These are phyloP conservation scores for Fusarium camptoceras DNA, from an alignment of 2,329 filamentous ascomycete species.

Conservation along the genomic window DNA sequence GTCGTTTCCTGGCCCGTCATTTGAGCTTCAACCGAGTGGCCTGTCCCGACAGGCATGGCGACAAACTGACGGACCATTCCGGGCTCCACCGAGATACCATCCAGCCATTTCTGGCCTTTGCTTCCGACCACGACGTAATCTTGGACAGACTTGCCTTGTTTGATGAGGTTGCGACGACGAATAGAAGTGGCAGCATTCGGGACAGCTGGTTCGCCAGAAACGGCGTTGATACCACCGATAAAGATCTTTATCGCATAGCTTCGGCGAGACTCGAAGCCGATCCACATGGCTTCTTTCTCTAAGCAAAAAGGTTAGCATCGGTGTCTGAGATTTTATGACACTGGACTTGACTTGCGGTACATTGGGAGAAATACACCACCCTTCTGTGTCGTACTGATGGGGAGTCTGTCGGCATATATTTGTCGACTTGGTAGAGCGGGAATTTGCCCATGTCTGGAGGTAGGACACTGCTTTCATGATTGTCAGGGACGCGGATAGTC, in stretches of 20 bases:
- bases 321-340: too few relatives aligned
- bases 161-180: not conserved
- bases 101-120: not conserved
- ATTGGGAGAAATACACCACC: slow-evolving; percentile 6
- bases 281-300: slow-evolving; percentile 21
- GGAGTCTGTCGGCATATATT: not conserved
- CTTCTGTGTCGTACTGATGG: not conserved
- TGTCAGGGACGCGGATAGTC: not conserved
- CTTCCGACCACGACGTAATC: not conserved
- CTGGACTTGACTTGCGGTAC: not conserved
- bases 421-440: not conserved
- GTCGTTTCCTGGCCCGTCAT: not conserved
- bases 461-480: not conserved
- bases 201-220: not conserved
- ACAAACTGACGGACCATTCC: slow-evolving; percentile 1
- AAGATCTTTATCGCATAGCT: slow-evolving; percentile 6
- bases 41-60: not conserved
- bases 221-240: not conserved
- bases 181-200: not conserved
- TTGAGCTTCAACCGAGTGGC: not conserved
- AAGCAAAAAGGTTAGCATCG: not conserved
- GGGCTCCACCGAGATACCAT: not conserved
- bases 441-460: not conserved
- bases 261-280: not conserved
- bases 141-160: not conserved